phyloP scores from a whole-genome alignment of 2,329 filamentous ascomycete genomes.

The Alternaria brassicae region DNA sequence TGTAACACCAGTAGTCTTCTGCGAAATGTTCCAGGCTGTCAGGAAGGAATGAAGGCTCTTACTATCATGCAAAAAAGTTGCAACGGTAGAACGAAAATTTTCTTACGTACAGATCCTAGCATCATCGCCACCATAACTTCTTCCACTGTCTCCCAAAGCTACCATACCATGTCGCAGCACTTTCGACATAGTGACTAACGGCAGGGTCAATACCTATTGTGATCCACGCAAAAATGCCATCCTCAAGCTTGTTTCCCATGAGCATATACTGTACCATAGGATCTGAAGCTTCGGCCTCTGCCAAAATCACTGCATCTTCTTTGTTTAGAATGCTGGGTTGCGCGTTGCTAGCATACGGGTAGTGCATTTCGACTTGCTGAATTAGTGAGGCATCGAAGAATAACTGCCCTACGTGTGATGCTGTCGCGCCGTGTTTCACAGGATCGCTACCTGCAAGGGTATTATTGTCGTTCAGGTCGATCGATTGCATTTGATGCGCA shows the following conservation, averaged over 20 bases:
- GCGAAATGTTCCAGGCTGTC: no score
- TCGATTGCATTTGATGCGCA: not conserved
- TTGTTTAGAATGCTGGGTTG: not conserved
- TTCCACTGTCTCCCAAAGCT: no score
- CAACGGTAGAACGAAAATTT: no score
- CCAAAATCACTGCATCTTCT: not conserved
- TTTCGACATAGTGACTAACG: no score
- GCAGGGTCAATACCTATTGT: not conserved
- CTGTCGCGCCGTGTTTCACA: not conserved
- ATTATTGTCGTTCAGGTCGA: not conserved
- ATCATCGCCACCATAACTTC: no score
- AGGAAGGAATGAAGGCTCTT: no score
- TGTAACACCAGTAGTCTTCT: no score
- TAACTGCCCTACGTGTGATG: not conserved
- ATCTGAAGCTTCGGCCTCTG: not conserved
- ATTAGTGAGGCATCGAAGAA: not conserved
- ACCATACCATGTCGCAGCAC: no score
- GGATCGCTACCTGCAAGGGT: not conserved
- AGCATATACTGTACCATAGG: not conserved
- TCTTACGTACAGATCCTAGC: no score
- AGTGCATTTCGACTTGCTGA: not conserved
- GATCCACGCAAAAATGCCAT: not conserved
- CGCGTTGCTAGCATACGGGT: not conserved
- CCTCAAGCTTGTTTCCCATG: not conserved
- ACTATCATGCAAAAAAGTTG: no score